Percentiles rank a stretch among this genome's conserved stretches.
phyloP scores from a whole-genome alignment of 2,329 filamentous ascomycete species.

The Clonostachys byssicola region DNA sequence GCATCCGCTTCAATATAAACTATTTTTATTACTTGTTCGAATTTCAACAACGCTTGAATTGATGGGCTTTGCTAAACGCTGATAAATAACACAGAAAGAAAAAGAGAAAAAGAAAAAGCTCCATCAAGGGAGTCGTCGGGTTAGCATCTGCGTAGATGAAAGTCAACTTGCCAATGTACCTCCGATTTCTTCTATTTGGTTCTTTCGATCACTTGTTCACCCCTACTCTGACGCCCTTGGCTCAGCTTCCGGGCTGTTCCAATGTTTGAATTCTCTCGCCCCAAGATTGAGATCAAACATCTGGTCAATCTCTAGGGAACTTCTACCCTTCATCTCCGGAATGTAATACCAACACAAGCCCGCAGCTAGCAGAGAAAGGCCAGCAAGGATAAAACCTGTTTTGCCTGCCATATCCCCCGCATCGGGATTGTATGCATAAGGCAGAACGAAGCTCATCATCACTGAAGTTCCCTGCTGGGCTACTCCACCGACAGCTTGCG shows the following conservation, averaged over 20 bases:
- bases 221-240: too few species aligned
- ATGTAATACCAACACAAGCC: conserved; percentile 32
- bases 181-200: too few species aligned
- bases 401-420: conserved; percentile 31
- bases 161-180: too few species aligned
- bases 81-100: too few species aligned
- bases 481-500: conserved; percentile 33
- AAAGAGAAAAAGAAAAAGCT: too few species aligned
- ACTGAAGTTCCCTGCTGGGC: conserved; percentile 29
- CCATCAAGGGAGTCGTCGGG: too few species aligned
- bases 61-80: too few species aligned
- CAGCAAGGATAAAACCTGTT: conserved; percentile 32
- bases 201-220: too few species aligned
- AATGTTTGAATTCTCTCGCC: neutral
- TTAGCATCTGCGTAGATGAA: too few species aligned
- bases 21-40: too few species aligned
- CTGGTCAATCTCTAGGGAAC: conserved; percentile 37
- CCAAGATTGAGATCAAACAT: conserved; percentile 14
- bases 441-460: conserved; percentile 12
- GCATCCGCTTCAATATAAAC: too few species aligned
- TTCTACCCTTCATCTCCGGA: conserved; percentile 44
- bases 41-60: too few species aligned
- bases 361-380: conserved; percentile 16
- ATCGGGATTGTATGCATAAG: conserved; percentile 20
- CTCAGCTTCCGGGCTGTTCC: neutral